Evolutionary conservation across 306 rosid genomes (phyloP), one percentile per base, ranked within the genome.

Genomic region (Prinsepia uniflora): DNA sequence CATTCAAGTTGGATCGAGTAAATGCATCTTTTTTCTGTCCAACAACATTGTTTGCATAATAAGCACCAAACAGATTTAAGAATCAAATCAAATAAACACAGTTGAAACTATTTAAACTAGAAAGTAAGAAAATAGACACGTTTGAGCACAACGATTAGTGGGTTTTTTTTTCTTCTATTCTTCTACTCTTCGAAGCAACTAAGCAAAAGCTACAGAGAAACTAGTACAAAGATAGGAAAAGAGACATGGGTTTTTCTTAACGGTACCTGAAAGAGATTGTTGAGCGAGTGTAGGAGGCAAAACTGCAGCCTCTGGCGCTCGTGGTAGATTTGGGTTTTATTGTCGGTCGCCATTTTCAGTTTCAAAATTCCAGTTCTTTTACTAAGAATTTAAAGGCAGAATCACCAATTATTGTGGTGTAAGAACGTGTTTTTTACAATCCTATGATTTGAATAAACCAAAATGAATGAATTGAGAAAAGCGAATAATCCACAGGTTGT

Each of bases 251-350:
- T 52, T 14, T 24, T 18, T 54, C 5, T 15, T n/a, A 4, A 2
- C 36, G 45, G 66, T 41, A 94, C 99, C 96, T 94, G 99, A 76
- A 94, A 91, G 70, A 94, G 97, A 58, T 86, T 89, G 81, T 94
- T 94, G 76, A 91, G 91, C 15, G 91, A 71, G 67, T 94, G 96
- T 24, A 91, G 15, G 76, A 94, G 96, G 80, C 99, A 94, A 70
- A 80, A 91, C 79, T 94, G 99, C 40, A 94, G 79, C 57, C 70
- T 84, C 71, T 94, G 99, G 62, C 84, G 79, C 80, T 94, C 97
- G 76, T 91, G 99, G 76, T 94, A 94, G 68, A 90, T 72, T 76
- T 74, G 76, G 75, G 83, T 52, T 42, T 3, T 14, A 11, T 72
- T 73, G 58, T 81, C 62, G 41, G 49, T 74, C 43, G 88, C 61